Evolutionary conservation across 306 rosid genomes (phyloP), one percentile per base, ranked within the genome.

Genomic region (Lupinus albus): DNA sequence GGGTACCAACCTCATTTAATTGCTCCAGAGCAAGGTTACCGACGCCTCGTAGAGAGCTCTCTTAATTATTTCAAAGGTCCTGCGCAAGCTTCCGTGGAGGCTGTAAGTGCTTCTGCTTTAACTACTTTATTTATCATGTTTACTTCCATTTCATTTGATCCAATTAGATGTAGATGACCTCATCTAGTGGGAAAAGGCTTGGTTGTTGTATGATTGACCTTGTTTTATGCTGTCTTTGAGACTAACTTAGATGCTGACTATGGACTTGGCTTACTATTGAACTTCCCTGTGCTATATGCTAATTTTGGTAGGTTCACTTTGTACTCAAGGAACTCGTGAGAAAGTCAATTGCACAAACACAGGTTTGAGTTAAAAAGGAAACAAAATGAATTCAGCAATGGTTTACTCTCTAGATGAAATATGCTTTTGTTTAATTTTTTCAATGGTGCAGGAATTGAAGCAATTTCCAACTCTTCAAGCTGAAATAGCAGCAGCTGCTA

Each of bases 1-100:
- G 99, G 99, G 56, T 93, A 93, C 80, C 99, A 88, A 68, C 97
- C 97, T 9, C 97, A 91, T 80, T 78, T 91, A 78, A 88, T 91
- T 7, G 97, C 97, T 13, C 97, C 95, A 0, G 97, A 91, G 82
- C 97, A 91, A 81, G 97, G 97, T 66, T 91, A 91, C 70, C 87
- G 97, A 42, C 96, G 99, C 54, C 89, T 93, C 64, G 85, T 93
- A 38, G 97, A 93, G 53, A 86, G 95, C 36, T 64, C 99, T 41
- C 85, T 93, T 10, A 81, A 75, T 60, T 93, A 85, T 80, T 93
- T 93, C 73, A 88, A 86, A 72, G 99, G 97, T 58, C 99, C 99
- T 0, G 91, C 99, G 3, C 96, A 93, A 84, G 96, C 97, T 70
- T 90, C 99, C 33, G 99, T 93, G 14, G 99, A 90, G 78, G 97